phyloP scores from a whole-genome alignment of 129 eudicot genomes.

The Centrapalus pauciflorus region DNA sequence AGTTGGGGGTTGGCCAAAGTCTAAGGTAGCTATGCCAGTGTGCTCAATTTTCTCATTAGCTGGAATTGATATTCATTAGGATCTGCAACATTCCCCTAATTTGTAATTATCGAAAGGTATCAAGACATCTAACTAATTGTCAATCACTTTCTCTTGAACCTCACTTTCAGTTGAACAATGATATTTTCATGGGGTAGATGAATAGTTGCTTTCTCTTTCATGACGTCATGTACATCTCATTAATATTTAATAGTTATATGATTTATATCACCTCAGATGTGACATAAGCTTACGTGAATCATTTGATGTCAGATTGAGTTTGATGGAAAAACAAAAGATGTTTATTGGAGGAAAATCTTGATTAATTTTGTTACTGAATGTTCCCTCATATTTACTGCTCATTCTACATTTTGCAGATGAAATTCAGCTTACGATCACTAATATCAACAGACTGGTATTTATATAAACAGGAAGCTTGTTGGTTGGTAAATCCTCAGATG shows the following conservation, averaged over 20 bases:
- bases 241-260: too few species aligned
- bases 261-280: too few species aligned
- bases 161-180: not conserved
- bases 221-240: not conserved
- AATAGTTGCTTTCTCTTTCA: not conserved
- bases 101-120: not conserved
- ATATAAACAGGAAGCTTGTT: slow-evolving; percentile 74
- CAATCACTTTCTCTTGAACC: too few species aligned
- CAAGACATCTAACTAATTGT: too few species aligned
- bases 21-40: too few species aligned
- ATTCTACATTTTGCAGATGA: not conserved
- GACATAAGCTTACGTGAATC: not conserved
- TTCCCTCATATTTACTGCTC: not conserved
- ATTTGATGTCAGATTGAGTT: not conserved
- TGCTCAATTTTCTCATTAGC: not conserved
- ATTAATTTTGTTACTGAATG: not conserved
- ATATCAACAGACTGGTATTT: slow-evolving; percentile 4
- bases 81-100: not conserved
- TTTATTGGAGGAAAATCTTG: not conserved
- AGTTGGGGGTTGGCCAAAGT: too few species aligned
- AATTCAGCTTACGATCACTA: not conserved
- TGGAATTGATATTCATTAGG: not conserved
- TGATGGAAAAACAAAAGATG: not conserved
- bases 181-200: not conserved
- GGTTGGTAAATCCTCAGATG: slow-evolving; percentile 72